These are phyloP conservation scores for Nothomitra cinnamomea DNA, from an alignment of 2,329 filamentous ascomycete species.

Conservation along the genomic window DNA sequence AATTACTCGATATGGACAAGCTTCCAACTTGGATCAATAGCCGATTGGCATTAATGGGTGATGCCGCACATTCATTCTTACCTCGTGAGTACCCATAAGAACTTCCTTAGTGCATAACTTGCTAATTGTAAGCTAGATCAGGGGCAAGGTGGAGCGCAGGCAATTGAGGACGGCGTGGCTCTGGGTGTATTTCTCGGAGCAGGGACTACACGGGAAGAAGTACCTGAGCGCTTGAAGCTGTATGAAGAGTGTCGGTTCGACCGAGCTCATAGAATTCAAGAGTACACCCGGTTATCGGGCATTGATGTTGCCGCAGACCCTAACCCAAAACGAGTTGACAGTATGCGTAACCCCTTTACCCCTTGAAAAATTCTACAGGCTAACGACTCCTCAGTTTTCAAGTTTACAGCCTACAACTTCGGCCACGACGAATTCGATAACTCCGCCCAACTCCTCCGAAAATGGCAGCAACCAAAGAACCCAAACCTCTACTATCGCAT, in stretches of 20 bases:
- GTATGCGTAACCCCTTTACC: constrained; percentile 7
- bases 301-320: constrained; percentile 19
- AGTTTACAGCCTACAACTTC: constrained; percentile 34
- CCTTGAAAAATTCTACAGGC: not conserved
- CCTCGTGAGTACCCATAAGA: constrained; percentile 28
- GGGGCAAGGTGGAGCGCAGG: constrained; percentile 43
- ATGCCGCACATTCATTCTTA: constrained; percentile 51
- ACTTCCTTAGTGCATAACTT: not conserved
- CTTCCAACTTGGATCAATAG: constrained; percentile 37
- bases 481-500: constrained; percentile 23
- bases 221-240: constrained; percentile 38
- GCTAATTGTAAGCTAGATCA: constrained; percentile 24
- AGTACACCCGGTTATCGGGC: constrained; percentile 36
- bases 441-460: constrained; percentile 31
- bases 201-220: constrained; percentile 26
- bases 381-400: constrained; percentile 18
- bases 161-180: constrained; percentile 49
- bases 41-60: constrained; percentile 41
- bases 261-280: constrained; percentile 40
- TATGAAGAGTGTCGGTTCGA: constrained; percentile 42
- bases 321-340: constrained; percentile 11
- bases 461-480: constrained; percentile 31
- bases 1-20: constrained; percentile 42
- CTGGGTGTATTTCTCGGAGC: constrained; percentile 37
- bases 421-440: constrained; percentile 42